These are phyloP conservation scores for Saposhnikovia divaricata DNA, from an alignment of 129 eudicot genomes.

Conservation along the genomic window DNA sequence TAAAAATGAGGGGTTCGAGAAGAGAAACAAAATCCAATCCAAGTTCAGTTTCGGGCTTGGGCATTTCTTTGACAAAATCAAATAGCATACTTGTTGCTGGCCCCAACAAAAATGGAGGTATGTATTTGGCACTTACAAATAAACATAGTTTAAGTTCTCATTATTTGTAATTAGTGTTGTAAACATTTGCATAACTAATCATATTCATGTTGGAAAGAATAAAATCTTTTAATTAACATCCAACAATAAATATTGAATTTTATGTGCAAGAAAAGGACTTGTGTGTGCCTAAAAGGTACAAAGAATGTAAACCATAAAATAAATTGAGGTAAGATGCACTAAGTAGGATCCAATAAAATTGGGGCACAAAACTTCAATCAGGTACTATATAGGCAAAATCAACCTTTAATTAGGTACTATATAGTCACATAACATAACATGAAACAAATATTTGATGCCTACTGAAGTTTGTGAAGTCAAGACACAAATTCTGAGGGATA, in stretches of 20 bases:
- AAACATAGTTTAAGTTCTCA: slow-evolving; percentile 11
- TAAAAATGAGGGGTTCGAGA: slow-evolving; percentile 74
- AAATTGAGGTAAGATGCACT: not conserved
- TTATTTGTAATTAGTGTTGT: not conserved
- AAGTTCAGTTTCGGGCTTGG: slow-evolving; percentile 57
- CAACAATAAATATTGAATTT: slow-evolving; percentile 1
- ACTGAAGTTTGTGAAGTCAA: not conserved
- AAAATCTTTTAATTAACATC: not conserved
- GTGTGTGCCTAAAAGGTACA: not conserved
- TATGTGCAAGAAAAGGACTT: not conserved
- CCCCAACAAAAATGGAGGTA: slow-evolving; percentile 54
- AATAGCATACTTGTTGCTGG: slow-evolving; percentile 52
- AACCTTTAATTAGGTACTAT: not conserved
- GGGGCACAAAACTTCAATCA: not conserved
- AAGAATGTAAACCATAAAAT: not conserved
- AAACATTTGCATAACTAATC: not conserved
- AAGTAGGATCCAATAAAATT: not conserved
- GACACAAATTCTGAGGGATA: slow-evolving; percentile 2
- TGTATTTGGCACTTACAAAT: slow-evolving; percentile 67
- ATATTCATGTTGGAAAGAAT: not conserved
- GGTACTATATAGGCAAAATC: not conserved
- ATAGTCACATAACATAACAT: not conserved
- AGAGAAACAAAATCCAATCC: slow-evolving; percentile 73
- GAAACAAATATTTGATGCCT: not conserved
- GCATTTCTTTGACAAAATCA: slow-evolving; percentile 89